A percentile compares a stretch with the other conserved stretches of the same genome.
These are phyloP conservation scores for Rhynchosporium agropyri DNA, from an alignment of 2,329 filamentous ascomycete genomes.

Conservation along the genomic window DNA sequence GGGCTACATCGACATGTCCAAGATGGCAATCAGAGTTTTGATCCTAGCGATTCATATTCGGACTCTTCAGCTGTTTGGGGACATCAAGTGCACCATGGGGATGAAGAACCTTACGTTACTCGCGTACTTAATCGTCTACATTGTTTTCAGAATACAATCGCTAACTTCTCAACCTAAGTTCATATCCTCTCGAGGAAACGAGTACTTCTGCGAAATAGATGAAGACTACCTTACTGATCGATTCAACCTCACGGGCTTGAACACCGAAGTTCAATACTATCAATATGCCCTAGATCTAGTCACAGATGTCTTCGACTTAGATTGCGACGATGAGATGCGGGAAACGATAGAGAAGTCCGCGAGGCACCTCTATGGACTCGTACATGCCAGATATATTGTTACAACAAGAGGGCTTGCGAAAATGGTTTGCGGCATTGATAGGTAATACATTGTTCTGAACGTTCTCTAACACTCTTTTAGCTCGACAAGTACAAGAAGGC, in stretches of 20 bases:
- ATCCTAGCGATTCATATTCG: slow-evolving; percentile 5
- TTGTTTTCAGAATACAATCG: slow-evolving; percentile 17
- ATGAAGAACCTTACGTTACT: slow-evolving; percentile 1
- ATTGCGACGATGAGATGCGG: slow-evolving; percentile 97
- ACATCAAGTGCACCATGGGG: not conserved
- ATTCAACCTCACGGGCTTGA: slow-evolving; percentile 96
- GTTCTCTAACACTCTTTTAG: slow-evolving; percentile 52
- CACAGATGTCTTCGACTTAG: slow-evolving; percentile 97
- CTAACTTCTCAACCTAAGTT: slow-evolving; percentile 63
- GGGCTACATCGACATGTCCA: not conserved
- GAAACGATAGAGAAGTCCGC: slow-evolving; percentile 98
- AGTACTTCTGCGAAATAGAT: slow-evolving; percentile 99
- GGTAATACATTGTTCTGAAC: not conserved
- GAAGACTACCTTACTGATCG: slow-evolving; percentile 98
- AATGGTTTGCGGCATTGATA: slow-evolving; percentile 68
- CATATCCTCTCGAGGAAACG: slow-evolving; percentile 94
- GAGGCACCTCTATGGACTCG: slow-evolving; percentile 90
- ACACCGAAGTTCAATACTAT: slow-evolving; percentile 97
- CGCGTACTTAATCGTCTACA: slow-evolving; percentile 4
- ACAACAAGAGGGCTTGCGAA: slow-evolving; percentile 92
- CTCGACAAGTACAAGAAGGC: slow-evolving; percentile 98
- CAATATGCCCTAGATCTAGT: slow-evolving; percentile 98
- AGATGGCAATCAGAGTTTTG: not conserved
- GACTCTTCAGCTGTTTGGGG: slow-evolving; percentile 9
- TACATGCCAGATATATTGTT: slow-evolving; percentile 95